These are phyloP conservation scores for Cyberlindnera amylophila DNA, from an alignment of 805 yeast species.

Conservation along the genomic window DNA sequence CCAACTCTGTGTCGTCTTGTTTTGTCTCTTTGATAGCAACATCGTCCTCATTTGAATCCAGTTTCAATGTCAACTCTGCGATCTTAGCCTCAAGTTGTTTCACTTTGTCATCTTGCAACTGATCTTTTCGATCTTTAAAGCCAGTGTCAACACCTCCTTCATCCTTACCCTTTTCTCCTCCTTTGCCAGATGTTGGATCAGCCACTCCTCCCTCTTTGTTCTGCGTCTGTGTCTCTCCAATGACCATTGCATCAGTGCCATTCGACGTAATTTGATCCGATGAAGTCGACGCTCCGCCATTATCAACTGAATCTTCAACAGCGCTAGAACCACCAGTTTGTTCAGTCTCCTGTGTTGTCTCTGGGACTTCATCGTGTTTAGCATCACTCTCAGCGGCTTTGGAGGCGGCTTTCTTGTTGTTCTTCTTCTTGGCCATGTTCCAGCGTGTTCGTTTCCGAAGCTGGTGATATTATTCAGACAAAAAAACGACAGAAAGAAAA, in stretches of 20 bases:
- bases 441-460: neutral
- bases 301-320: conserved; percentile 4
- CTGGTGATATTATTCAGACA: no score
- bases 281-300: conserved; percentile 8
- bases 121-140: conserved; percentile 8
- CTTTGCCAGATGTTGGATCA: conserved; percentile 2
- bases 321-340: conserved; percentile 7
- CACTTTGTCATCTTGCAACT: conserved; percentile 2
- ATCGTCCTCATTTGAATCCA: conserved; percentile 1
- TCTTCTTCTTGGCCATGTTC: conserved; percentile 22
- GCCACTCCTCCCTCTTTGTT: conserved; percentile 8
- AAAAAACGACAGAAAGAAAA: no score
- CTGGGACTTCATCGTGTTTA: conserved; percentile 2
- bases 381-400: conserved; percentile 6
- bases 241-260: conserved; percentile 9
- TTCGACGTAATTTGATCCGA: conserved; percentile 9
- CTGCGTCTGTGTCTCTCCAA: conserved; percentile 9
- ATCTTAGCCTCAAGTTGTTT: conserved; percentile 14
- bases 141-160: conserved; percentile 7
- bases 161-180: conserved; percentile 10
- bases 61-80: conserved; percentile 10
- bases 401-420: conserved; percentile 13
- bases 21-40: conserved; percentile 2
- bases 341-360: conserved; percentile 1
- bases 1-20: conserved; percentile 11